Percentiles rank a stretch among this genome's conserved stretches.
These are phyloP conservation scores for Metschnikowia matae DNA, from an alignment of 805 yeast species.

Conservation along the genomic window DNA sequence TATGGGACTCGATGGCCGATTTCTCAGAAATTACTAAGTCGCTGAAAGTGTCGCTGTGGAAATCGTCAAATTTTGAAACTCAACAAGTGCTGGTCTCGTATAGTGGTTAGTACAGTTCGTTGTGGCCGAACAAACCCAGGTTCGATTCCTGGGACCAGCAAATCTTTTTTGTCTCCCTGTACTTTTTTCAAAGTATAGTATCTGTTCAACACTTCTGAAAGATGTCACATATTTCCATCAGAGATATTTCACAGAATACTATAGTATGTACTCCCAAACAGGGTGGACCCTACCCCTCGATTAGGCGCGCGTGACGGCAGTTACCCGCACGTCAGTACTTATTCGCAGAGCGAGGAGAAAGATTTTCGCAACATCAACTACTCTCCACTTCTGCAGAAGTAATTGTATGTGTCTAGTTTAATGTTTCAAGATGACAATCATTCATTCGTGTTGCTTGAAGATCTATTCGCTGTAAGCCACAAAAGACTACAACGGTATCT, in stretches of 20 bases:
- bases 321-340: constrained; percentile 14
- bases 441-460: constrained; percentile 26
- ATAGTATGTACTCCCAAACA: no score
- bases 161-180: constrained; percentile 12
- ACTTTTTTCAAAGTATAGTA: neutral
- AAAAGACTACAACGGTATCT: constrained; percentile 98
- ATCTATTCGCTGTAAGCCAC: constrained; percentile 55
- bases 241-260: no score
- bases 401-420: constrained; percentile 12
- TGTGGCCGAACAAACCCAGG: constrained; percentile 74
- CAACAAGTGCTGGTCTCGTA: constrained; percentile 41
- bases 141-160: constrained; percentile 74
- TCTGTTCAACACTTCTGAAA: neutral
- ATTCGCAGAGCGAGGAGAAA: neutral
- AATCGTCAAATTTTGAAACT: neutral
- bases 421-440: constrained; percentile 22
- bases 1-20: no score
- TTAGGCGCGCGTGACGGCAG: neutral
- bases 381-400: neutral
- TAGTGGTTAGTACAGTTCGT: constrained; percentile 72
- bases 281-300: neutral
- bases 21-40: no score
- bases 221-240: no score
- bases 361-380: neutral
- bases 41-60: neutral